Evolutionary conservation across 768 basidiomycete genomes (phyloP).

Genomic region (Galerina marginata): DNA sequence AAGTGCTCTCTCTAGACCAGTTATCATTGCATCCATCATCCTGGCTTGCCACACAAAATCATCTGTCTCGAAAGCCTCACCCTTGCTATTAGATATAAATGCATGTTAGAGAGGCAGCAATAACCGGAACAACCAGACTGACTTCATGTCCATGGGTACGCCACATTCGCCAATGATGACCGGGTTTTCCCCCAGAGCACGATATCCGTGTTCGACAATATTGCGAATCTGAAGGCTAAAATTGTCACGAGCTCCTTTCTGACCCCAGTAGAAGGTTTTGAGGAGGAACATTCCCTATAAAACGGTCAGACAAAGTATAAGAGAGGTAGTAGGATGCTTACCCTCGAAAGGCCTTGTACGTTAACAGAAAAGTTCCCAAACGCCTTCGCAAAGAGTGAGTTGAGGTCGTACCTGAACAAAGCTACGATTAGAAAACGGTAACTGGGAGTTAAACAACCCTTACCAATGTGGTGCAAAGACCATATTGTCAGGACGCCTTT

Average conservation of each 20-base stretch:
- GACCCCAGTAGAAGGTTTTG: slow-evolving; percentile 88
- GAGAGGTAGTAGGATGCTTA: slow-evolving; percentile 36
- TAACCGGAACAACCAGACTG: slow-evolving; percentile 32
- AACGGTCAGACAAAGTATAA: not conserved
- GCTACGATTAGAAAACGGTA: not conserved
- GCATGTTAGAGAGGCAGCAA: not conserved
- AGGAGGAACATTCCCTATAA: slow-evolving; percentile 83
- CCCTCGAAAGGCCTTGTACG: slow-evolving; percentile 90
- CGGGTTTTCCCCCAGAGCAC: slow-evolving; percentile 79
- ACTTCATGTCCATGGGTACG: slow-evolving; percentile 98
- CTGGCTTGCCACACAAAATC: slow-evolving; percentile 83
- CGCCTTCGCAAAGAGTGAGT: slow-evolving; percentile 82
- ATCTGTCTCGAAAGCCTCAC: slow-evolving; percentile 72
- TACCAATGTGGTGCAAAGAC: slow-evolving; percentile 47
- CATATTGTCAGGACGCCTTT: slow-evolving; percentile 37
- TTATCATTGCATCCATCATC: slow-evolving; percentile 96
- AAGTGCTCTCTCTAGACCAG: slow-evolving; percentile 75
- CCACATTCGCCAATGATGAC: slow-evolving; percentile 93
- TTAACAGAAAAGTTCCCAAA: slow-evolving; percentile 90
- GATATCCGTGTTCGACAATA: slow-evolving; percentile 71
- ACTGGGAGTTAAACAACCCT: not conserved
- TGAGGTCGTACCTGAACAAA: slow-evolving; percentile 87
- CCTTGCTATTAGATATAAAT: slow-evolving; percentile 48
- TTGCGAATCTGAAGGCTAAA: slow-evolving; percentile 82
- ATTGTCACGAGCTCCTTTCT: slow-evolving; percentile 79